A percentile compares a stretch with the other conserved stretches of the same genome.
phyloP scores from a whole-genome alignment of 768 basidiomycete species.

The Rhizopogon vesiculosus region DNA sequence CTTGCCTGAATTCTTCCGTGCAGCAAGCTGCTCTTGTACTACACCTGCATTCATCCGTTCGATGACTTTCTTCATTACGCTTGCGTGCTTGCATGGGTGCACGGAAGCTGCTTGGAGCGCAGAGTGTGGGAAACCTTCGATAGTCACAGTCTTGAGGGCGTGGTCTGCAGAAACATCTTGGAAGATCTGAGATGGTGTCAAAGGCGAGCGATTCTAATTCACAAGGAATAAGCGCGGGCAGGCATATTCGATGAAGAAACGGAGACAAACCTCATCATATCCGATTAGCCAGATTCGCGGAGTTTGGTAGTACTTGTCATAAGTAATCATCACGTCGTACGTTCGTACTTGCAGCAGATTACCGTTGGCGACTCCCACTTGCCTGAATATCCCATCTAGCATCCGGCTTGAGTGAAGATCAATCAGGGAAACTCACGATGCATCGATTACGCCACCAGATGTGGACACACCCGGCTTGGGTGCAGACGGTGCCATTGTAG shows the following conservation, averaged over 20 bases:
- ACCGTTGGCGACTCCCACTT: conserved; percentile 62
- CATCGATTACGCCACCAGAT: conserved; percentile 35
- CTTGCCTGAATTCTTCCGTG: conserved; percentile 42
- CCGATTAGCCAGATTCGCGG: conserved; percentile 97
- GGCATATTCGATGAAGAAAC: conserved; percentile 1
- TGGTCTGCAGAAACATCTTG: conserved; percentile 97
- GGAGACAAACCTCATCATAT: conserved; percentile 81
- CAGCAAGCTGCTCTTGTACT: conserved; percentile 74
- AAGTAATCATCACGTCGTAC: conserved; percentile 99
- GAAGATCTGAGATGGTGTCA: conserved; percentile 89
- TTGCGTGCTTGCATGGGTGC: conserved; percentile 97
- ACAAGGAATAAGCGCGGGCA: background rate
- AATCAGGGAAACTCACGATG: conserved; percentile 37
- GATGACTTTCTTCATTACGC: conserved; percentile 99
- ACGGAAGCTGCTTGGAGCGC: conserved; percentile 88
- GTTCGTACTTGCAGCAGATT: conserved; percentile 95
- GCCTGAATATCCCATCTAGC: conserved; percentile 31
- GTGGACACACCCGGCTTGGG: conserved; percentile 36
- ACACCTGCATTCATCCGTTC: conserved; percentile 95
- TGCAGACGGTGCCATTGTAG: conserved; percentile 66
- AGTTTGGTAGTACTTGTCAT: conserved; percentile 99
- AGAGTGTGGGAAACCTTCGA: conserved; percentile 96
- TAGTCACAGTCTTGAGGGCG: conserved; percentile 97
- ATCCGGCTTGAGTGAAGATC: background rate
- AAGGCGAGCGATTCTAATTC: conserved; percentile 75